Evolutionary conservation across 2,329 filamentous ascomycete genomes (phyloP).

Genomic region (Diplodia mutila): DNA sequence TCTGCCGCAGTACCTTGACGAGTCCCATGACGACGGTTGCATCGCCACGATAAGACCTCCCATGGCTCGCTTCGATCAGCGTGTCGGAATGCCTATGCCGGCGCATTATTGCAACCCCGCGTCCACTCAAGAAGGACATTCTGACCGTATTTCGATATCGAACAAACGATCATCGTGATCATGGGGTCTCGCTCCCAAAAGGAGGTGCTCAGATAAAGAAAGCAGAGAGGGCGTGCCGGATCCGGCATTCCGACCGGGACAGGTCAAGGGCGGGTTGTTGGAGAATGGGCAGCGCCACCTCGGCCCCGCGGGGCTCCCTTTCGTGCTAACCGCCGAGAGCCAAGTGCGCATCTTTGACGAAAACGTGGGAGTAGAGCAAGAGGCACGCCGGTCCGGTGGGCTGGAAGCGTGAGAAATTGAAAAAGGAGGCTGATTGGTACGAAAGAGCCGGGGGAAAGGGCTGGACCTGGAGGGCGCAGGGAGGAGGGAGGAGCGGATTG

Average conservation of each 20-base stretch:
- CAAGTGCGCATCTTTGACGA: not conserved
- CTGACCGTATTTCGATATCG: not conserved
- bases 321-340: not conserved
- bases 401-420: not conserved
- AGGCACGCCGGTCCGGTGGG: not conserved
- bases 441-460: not conserved
- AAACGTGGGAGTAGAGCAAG: not conserved
- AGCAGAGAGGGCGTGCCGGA: not conserved
- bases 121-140: not conserved
- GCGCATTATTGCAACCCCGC: not conserved
- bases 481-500: not conserved
- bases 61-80: not conserved
- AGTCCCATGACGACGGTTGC: not conserved
- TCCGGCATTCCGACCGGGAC: not conserved
- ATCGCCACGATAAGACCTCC: not conserved
- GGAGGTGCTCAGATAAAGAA: not conserved
- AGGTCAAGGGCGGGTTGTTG: not conserved
- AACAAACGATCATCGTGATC: conserved; percentile 1
- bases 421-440: not conserved
- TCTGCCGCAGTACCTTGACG: not conserved
- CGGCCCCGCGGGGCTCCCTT: not conserved
- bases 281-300: not conserved
- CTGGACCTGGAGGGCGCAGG: not conserved
- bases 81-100: not conserved
- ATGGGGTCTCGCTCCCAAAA: not conserved